These are phyloP conservation scores for Apiotrichum domesticum DNA, from an alignment of 1,284 basidiomycete genomes.

Conservation along the genomic window DNA sequence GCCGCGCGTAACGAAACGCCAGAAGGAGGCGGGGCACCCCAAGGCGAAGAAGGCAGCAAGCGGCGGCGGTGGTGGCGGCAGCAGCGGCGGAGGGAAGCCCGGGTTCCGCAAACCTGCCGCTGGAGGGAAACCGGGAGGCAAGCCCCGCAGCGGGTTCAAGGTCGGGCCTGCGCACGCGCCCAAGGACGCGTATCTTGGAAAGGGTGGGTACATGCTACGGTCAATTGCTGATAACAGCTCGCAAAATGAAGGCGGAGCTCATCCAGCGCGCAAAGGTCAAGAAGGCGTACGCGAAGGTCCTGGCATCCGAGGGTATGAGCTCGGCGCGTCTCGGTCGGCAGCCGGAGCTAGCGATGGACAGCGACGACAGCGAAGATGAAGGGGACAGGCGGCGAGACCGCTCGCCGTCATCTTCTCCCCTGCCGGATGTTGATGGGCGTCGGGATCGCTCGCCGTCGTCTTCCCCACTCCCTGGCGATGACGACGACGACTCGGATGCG, in stretches of 20 bases:
- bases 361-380: not conserved
- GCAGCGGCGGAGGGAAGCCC: not conserved
- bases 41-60: constrained; percentile 15
- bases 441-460: not conserved
- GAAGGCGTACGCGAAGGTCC: constrained; percentile 50
- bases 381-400: not conserved
- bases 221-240: constrained; percentile 32
- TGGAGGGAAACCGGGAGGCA: constrained; percentile 1
- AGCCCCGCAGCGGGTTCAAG: constrained; percentile 26
- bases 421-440: not conserved
- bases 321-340: constrained; percentile 29
- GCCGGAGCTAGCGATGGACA: not conserved
- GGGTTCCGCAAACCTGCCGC: not conserved
- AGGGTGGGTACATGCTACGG: constrained; percentile 28
- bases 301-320: constrained; percentile 47
- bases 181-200: constrained; percentile 47
- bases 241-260: constrained; percentile 51
- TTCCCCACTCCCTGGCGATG: constrained; percentile 1
- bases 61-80: too few species aligned
- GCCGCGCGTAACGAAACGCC: constrained; percentile 36
- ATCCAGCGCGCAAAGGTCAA: constrained; percentile 53
- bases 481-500: constrained; percentile 3
- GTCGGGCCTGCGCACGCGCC: constrained; percentile 42
- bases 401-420: constrained; percentile 4
- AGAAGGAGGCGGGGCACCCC: constrained; percentile 30